Base-by-base conservation (phyloP, 2,329 filamentous ascomycete genomes). In the Colletotrichum karsti region DNA sequence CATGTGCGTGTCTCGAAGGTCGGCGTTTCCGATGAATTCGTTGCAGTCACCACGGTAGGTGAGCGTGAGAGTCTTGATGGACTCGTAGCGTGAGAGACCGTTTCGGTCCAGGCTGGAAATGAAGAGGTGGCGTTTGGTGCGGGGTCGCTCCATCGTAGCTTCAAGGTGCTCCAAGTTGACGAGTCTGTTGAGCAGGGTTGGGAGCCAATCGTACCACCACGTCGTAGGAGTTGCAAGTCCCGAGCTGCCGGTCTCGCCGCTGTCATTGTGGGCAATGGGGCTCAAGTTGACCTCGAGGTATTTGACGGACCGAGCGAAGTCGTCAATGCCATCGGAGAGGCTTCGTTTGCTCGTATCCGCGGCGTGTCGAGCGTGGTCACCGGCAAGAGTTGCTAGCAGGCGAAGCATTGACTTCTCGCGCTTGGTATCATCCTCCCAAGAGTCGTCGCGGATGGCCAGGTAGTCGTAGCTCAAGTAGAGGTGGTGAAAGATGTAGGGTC, bases 191-290 rank as follows among this genome's bases (percentile, higher is more conserved):
- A 53, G 50, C 10, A 53, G 1, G 22, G 12, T 26, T 18, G 50
- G 50, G 30, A 53, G n/a, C 28, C 50, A 53, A 26, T 53, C 50
- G 10, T 33, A 53, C 1, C 18, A 30, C 12, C 33, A 0, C n/a
- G 28, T 6, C 0, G 1, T 53, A 7, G n/a, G n/a, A n/a, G 26
- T 18, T 0, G 0, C 7, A n/a, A 13, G 24, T 13, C 44, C 20
- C 13, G 5, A 15, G 22, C 10, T 30, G 0, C 24, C 46, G 7
- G 10, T n/a, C 18, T 24, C 35, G 28, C 28, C 28, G 10, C 24
- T 50, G 0, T 10, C 18, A 20, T 33, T 0, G 9, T 20, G 28
- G 5, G 12, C 22, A 53, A 33, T 53, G 3, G 50, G 50, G 2
- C 26, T 24, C 3, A 53, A 10, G 28, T 53, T 53, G 2, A 3